These are phyloP conservation scores for Coemansia sp. DNA, from an alignment of 192 early-diverging fungal species.

Conservation along the genomic window DNA sequence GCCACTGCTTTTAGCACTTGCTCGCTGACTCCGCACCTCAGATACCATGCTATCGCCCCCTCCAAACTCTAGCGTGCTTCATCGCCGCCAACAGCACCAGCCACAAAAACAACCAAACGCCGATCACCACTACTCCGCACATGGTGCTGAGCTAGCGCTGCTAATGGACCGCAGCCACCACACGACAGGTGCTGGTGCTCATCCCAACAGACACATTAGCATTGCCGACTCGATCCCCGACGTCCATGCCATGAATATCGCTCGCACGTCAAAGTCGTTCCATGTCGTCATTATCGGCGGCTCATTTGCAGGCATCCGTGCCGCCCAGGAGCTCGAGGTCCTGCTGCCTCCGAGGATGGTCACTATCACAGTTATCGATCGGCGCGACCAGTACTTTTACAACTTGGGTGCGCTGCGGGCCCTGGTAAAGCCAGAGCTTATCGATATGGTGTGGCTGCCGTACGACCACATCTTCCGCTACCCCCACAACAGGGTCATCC, in stretches of 20 bases:
- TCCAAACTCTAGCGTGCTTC: neutral
- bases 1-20: neutral
- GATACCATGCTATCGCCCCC: neutral
- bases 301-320: constrained; percentile 51
- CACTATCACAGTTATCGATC: constrained; percentile 53
- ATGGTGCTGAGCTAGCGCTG: neutral
- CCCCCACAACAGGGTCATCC: constrained; percentile 45
- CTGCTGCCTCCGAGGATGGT: constrained; percentile 27
- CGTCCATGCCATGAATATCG: constrained; percentile 35
- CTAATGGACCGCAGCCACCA: neutral
- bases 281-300: constrained; percentile 55
- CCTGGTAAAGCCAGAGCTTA: constrained; percentile 45
- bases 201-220: constrained; percentile 10
- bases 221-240: constrained; percentile 9
- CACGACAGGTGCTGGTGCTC: neutral
- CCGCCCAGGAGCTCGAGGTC: constrained; percentile 52
- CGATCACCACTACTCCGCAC: neutral
- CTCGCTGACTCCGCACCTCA: neutral
- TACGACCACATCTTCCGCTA: constrained; percentile 47
- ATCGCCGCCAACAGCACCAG: constrained; percentile 4
- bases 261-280: constrained; percentile 53
- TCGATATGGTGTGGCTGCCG: constrained; percentile 50
- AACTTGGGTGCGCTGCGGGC: constrained; percentile 49
- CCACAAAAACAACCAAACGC: neutral
- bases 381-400: constrained; percentile 55